Conservation (phyloP, 352 stramenopile species). For the Phytophthora palmivora region DNA sequence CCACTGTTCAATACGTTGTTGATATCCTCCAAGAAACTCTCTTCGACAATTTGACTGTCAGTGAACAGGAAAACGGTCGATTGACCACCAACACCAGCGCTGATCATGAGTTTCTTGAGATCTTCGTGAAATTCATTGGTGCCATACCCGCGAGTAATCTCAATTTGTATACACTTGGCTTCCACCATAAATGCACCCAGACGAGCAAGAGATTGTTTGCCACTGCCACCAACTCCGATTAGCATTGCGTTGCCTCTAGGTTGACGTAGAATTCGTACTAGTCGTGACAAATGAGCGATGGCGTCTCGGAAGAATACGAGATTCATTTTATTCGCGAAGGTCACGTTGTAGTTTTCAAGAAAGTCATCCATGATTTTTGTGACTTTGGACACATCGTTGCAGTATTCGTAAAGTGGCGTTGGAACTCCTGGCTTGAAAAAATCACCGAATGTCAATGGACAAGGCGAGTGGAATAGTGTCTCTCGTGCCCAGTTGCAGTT, state of each 20-base stretch:
- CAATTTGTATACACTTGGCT: conserved; percentile 92
- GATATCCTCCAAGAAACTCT: conserved; percentile 96
- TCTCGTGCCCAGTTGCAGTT: conserved; percentile 83
- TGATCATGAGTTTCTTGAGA: conserved; percentile 94
- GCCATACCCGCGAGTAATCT: conserved; percentile 93
- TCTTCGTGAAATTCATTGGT: conserved; percentile 93
- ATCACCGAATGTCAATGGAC: conserved; percentile 92
- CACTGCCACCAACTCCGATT: conserved; percentile 94
- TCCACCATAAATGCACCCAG: conserved; percentile 93
- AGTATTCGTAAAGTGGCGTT: conserved; percentile 86
- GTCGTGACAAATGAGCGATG: conserved; percentile 88
- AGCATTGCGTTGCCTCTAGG: conserved; percentile 96
- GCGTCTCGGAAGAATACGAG: conserved; percentile 96
- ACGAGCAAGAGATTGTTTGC: conserved; percentile 93
- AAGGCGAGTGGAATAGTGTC: conserved; percentile 86
- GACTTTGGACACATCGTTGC: conserved; percentile 80
- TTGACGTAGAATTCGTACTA: conserved; percentile 92
- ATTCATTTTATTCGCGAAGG: conserved; percentile 95
- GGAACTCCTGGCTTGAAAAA: conserved; percentile 90
- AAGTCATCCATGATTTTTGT: conserved; percentile 91
- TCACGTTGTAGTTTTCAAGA: conserved; percentile 95
- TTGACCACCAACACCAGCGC: conserved; percentile 84
- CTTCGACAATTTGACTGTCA: conserved; percentile 95
- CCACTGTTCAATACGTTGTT: conserved; percentile 97
- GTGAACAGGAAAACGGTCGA: conserved; percentile 94